Percentiles rank a stretch among this genome's conserved stretches.
Conservation (phyloP, 2,329 filamentous ascomycete species). For the Calonectria pauciramosa region DNA sequence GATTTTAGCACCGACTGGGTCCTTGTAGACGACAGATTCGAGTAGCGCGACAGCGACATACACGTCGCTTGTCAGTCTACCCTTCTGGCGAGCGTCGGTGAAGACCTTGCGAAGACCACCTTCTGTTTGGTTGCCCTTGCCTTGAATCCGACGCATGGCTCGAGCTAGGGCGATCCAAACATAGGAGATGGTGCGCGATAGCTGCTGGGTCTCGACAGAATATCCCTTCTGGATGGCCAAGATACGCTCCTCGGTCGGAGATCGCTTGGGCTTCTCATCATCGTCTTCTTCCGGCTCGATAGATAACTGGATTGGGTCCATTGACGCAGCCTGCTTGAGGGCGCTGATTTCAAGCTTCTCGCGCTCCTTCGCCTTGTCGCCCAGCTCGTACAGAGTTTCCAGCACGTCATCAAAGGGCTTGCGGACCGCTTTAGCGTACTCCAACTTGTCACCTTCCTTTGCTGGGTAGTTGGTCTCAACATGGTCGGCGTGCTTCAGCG, state of each 20-base stretch:
- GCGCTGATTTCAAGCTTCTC: slow-evolving; percentile 71
- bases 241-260: slow-evolving; percentile 75
- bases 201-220: slow-evolving; percentile 78
- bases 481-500: slow-evolving; percentile 90
- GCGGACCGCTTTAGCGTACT: slow-evolving; percentile 83
- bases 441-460: slow-evolving; percentile 83
- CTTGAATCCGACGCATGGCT: slow-evolving; percentile 93
- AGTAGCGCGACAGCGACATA: slow-evolving; percentile 95
- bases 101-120: slow-evolving; percentile 93
- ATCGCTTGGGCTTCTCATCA: slow-evolving; percentile 56
- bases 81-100: slow-evolving; percentile 86
- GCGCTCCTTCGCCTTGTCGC: slow-evolving; percentile 77
- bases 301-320: slow-evolving; percentile 53
- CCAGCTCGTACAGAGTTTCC: slow-evolving; percentile 88
- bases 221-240: slow-evolving; percentile 75
- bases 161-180: slow-evolving; percentile 96
- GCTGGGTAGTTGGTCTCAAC: slow-evolving; percentile 83
- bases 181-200: slow-evolving; percentile 90
- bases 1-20: slow-evolving; percentile 92
- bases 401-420: slow-evolving; percentile 88
- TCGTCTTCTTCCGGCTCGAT: slow-evolving; percentile 63
- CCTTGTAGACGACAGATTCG: slow-evolving; percentile 96
- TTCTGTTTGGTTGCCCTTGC: slow-evolving; percentile 73
- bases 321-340: slow-evolving; percentile 66
- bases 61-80: slow-evolving; percentile 91